Percentiles rank a stretch among this genome's conserved stretches.
Evolutionary conservation across 176 grass and related monocot species (phyloP).

Genomic region (Cenchrus purpureus): DNA sequence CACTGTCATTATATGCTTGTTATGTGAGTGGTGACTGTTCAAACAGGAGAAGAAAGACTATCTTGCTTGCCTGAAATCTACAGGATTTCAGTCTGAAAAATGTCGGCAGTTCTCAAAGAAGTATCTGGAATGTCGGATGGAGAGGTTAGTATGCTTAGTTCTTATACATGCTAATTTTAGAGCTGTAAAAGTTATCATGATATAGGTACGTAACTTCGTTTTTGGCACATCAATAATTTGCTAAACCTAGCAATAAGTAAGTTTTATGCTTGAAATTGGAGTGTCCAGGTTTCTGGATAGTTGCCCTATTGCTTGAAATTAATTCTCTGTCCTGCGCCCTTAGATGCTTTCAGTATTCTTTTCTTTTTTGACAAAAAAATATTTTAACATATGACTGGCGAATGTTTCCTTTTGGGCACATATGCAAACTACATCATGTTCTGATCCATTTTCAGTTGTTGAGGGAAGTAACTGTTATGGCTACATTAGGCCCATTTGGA

Average conservation of each 20-base stretch:
- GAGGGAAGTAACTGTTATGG: neutral
- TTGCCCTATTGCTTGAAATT: constrained; percentile 30
- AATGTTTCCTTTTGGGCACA: neutral
- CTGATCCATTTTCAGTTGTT: constrained; percentile 3
- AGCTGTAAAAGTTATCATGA: neutral
- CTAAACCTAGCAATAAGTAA: constrained; percentile 8
- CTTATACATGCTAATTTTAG: constrained; percentile 5
- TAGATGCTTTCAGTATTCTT: neutral
- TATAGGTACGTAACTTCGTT: neutral
- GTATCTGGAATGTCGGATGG: constrained; percentile 78
- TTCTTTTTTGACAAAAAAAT: neutral
- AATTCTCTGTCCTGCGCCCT: neutral
- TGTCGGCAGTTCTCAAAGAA: constrained; percentile 73
- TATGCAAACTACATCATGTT: constrained; percentile 1
- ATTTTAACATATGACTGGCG: neutral
- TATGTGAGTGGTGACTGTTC: constrained; percentile 17
- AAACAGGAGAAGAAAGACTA: constrained; percentile 91
- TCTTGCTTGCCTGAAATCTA: constrained; percentile 81
- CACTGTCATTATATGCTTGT: neutral
- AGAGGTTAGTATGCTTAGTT: constrained; percentile 52
- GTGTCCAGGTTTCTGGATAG: neutral
- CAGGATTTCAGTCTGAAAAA: constrained; percentile 69
- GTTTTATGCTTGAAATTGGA: neutral
- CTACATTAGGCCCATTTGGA: neutral
- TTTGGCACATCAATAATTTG: constrained; percentile 6